A percentile compares a stretch with the other conserved stretches of the same genome.
Evolutionary conservation across 352 stramenopile genomes (phyloP).

Genomic region (Pythium sp.): DNA sequence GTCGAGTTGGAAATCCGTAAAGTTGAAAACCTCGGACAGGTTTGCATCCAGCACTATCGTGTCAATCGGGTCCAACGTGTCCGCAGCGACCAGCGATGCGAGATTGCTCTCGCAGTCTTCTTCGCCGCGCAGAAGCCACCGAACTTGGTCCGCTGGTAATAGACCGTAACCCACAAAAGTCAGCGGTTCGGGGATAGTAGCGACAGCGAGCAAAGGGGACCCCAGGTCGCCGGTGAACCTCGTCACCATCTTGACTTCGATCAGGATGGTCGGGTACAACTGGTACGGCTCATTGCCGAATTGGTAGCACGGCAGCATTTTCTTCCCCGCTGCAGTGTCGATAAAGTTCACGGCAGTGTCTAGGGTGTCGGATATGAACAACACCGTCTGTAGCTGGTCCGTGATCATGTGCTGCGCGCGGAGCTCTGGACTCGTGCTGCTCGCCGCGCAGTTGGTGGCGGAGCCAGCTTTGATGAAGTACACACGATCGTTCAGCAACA

Average conservation of each 20-base stretch:
- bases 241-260: constrained; percentile 59
- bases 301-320: constrained; percentile 50
- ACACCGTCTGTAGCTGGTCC: constrained; percentile 26
- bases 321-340: constrained; percentile 28
- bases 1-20: constrained; percentile 38
- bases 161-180: constrained; percentile 56
- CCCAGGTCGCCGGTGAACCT: constrained; percentile 40
- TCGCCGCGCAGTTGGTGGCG: constrained; percentile 33
- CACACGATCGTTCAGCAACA: constrained; percentile 50
- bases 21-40: constrained; percentile 44
- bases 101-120: constrained; percentile 59
- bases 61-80: constrained; percentile 30
- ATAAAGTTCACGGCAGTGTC: constrained; percentile 41
- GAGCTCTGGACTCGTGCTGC: constrained; percentile 26
- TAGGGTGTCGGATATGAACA: constrained; percentile 33
- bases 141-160: constrained; percentile 36
- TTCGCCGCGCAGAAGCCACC: constrained; percentile 47
- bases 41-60: constrained; percentile 34
- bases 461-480: constrained; percentile 52
- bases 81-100: constrained; percentile 26
- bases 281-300: constrained; percentile 61
- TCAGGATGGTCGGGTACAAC: constrained; percentile 37
- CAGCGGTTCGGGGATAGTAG: constrained; percentile 49
- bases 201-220: constrained; percentile 48
- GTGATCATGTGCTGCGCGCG: constrained; percentile 34